phyloP scores from a whole-genome alignment of 352 stramenopile species.

The Phytophthora lateralis region DNA sequence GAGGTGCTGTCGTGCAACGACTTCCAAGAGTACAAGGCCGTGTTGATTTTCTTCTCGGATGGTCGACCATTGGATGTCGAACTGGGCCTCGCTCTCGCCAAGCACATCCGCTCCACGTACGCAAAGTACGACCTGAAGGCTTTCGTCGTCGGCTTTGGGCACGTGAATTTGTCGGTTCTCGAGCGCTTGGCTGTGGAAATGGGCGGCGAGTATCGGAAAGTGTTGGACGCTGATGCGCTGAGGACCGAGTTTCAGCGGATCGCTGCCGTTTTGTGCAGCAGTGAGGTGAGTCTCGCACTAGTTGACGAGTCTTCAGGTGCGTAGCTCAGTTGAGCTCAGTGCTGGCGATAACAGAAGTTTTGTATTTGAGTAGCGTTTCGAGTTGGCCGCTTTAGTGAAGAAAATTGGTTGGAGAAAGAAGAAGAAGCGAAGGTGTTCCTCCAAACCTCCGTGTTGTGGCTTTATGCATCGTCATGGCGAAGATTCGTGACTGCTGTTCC shows the following conservation, averaged over 20 bases:
- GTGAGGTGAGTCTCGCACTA: conserved; percentile 35
- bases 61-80: conserved; percentile 40
- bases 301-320: neutral
- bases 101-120: conserved; percentile 52
- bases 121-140: conserved; percentile 55
- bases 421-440: too few relatives aligned
- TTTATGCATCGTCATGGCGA: too few relatives aligned
- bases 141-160: conserved; percentile 68
- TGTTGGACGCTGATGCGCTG: too few relatives aligned
- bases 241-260: conserved; percentile 47
- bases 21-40: conserved; percentile 49
- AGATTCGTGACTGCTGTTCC: too few relatives aligned
- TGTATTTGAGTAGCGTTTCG: too few relatives aligned
- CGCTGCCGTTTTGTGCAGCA: conserved; percentile 25
- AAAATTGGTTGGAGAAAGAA: too few relatives aligned
- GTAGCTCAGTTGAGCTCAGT: neutral
- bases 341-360: neutral
- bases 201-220: conserved; percentile 51
- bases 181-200: conserved; percentile 50
- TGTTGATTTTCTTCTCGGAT: conserved; percentile 30
- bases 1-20: conserved; percentile 61
- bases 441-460: too few relatives aligned
- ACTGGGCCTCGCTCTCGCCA: conserved; percentile 41
- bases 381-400: too few relatives aligned
- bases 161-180: conserved; percentile 54